phyloP scores from a whole-genome alignment of 306 rosid genomes.

The Quillaja saponaria region DNA sequence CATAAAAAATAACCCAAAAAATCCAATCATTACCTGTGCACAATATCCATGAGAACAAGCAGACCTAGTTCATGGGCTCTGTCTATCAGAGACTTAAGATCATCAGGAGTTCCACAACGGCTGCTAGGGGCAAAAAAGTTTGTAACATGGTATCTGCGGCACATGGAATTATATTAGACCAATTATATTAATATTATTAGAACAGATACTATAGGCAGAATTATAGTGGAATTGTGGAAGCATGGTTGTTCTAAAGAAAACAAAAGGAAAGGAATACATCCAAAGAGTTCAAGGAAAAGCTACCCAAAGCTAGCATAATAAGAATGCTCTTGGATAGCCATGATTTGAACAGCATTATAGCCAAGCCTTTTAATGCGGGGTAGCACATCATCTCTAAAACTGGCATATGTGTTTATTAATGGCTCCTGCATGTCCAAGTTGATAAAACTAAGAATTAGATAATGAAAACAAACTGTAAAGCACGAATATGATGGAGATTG shows the following conservation, averaged over 20 bases:
- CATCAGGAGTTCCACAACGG: conserved; percentile 97
- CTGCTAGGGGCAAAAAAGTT: conserved; percentile 99
- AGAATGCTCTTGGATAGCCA: conserved; percentile 99
- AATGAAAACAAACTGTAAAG: background rate
- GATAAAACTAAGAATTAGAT: conserved; percentile 2
- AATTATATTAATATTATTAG: too few relatives aligned
- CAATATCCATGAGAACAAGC: conserved; percentile 98
- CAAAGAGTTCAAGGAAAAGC: conserved; percentile 16
- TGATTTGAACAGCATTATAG: conserved; percentile 96
- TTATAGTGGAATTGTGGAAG: background rate
- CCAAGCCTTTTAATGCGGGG: conserved; percentile 85
- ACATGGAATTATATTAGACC: background rate
- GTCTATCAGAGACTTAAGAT: conserved; percentile 87
- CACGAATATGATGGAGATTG: too few relatives aligned
- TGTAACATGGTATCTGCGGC: conserved; percentile 89
- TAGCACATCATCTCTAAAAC: conserved; percentile 85
- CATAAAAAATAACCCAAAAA: background rate
- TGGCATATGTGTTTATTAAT: conserved; percentile 70
- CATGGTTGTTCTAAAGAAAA: background rate
- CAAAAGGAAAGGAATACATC: conserved; percentile 5
- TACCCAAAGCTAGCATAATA: conserved; percentile 99
- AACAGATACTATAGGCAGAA: background rate
- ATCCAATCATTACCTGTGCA: conserved; percentile 70
- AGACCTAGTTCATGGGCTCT: conserved; percentile 93
- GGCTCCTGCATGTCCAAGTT: conserved; percentile 65